A percentile compares a stretch with the other conserved stretches of the same genome.
Conservation (phyloP, 768 basidiomycete genomes). For the Leucocoprinus sp. region DNA sequence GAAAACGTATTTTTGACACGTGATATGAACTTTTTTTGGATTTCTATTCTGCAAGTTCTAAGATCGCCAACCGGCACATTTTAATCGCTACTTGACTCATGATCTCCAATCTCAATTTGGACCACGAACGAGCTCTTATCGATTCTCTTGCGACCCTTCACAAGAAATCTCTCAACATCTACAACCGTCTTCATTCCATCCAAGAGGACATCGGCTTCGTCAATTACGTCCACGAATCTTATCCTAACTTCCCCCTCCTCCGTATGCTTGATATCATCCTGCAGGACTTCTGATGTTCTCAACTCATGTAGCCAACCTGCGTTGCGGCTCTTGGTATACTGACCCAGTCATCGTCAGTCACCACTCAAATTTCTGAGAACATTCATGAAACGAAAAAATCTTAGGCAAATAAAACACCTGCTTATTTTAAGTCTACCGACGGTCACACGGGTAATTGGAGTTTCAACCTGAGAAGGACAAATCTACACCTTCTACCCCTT, state of each 20-base stretch:
- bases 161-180: conserved; percentile 68
- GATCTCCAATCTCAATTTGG: too few relatives aligned
- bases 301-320: conserved; percentile 62
- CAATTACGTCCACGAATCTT: conserved; percentile 32
- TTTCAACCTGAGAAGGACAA: conserved; percentile 78
- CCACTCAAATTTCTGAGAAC: neutral
- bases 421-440: conserved; percentile 91
- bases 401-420: conserved; percentile 33
- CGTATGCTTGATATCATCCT: conserved; percentile 26
- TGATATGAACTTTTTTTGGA: too few relatives aligned
- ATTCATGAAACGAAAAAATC: neutral
- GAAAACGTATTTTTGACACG: too few relatives aligned
- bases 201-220: conserved; percentile 72
- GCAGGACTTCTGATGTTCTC: neutral
- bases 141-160: conserved; percentile 44
- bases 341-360: conserved; percentile 52
- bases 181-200: conserved; percentile 85
- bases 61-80: too few relatives aligned
- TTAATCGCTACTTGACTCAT: too few relatives aligned
- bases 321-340: conserved; percentile 93
- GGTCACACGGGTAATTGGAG: conserved; percentile 81
- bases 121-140: neutral
- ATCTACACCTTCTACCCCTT: conserved; percentile 66
- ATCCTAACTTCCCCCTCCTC: conserved; percentile 42
- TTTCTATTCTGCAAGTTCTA: too few relatives aligned